Evolutionary conservation across 2,329 filamentous ascomycete genomes (phyloP).

Genomic region (Pseudocercospora pini-densiflorae): DNA sequence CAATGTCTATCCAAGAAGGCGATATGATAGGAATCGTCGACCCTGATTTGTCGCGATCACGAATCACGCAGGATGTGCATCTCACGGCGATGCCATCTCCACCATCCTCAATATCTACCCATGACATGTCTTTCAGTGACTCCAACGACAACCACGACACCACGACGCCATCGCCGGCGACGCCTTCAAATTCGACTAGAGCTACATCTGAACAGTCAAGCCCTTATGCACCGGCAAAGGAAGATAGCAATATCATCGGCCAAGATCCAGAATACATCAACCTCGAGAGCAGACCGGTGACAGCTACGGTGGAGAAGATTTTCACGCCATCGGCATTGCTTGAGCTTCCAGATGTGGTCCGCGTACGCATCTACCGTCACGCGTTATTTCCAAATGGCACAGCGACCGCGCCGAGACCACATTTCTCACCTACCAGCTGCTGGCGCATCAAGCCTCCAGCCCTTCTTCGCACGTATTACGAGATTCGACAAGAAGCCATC

Average conservation of each 20-base stretch:
- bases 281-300: not conserved
- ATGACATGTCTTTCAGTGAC: not conserved
- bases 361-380: constrained; percentile 12
- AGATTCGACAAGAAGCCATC: constrained; percentile 18
- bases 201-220: not conserved
- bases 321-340: constrained; percentile 4
- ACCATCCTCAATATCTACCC: not conserved
- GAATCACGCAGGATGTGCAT: not conserved
- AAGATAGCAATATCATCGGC: not conserved
- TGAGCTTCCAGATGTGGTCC: constrained; percentile 6
- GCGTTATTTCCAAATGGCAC: not conserved
- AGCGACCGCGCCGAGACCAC: not conserved
- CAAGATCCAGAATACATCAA: not conserved
- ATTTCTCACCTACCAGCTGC: not conserved
- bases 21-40: not conserved
- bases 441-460: constrained; percentile 8
- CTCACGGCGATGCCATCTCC: not conserved
- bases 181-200: not conserved
- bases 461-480: constrained; percentile 13
- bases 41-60: not conserved
- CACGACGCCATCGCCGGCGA: not conserved
- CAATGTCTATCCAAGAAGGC: not conserved
- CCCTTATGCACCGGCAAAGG: not conserved
- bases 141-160: not conserved
- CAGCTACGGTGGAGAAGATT: not conserved